A percentile compares a stretch with the other conserved stretches of the same genome.
These are phyloP conservation scores for Coelastrella sp. DNA, from an alignment of 139 green algal species.

Conservation along the genomic window DNA sequence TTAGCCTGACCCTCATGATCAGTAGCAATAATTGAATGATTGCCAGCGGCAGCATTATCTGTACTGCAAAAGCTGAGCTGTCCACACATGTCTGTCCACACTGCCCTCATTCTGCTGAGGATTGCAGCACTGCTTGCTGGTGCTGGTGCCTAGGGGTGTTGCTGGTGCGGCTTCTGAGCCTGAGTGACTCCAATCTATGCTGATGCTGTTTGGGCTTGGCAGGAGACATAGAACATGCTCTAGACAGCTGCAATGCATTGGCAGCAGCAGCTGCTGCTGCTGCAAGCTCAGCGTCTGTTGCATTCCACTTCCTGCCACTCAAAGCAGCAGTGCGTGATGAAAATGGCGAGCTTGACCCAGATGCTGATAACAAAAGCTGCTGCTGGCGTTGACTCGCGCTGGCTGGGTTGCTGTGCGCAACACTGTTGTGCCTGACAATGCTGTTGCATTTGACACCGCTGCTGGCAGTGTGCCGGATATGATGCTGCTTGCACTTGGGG, in stretches of 20 bases:
- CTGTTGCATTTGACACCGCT: neutral
- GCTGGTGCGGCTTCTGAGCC: neutral
- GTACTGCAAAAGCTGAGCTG: too few species aligned
- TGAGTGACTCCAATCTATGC: slow-evolving; percentile 28
- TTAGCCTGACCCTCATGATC: too few species aligned
- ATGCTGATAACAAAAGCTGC: too few species aligned
- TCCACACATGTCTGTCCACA: too few species aligned
- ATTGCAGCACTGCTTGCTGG: neutral
- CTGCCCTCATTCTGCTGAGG: too few species aligned
- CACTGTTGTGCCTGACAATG: neutral
- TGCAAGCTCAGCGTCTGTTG: slow-evolving; percentile 17
- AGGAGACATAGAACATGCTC: neutral
- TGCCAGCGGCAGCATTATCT: too few species aligned
- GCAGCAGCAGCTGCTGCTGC: slow-evolving; percentile 27
- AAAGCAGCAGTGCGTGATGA: neutral
- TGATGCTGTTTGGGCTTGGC: neutral
- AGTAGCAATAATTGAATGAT: too few species aligned
- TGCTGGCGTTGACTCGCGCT: neutral
- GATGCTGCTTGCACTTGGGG: neutral
- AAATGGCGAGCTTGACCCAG: neutral
- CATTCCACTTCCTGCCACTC: slow-evolving; percentile 9
- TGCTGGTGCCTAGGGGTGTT: neutral
- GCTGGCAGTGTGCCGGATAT: neutral
- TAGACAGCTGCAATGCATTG: neutral
- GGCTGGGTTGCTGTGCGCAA: neutral